phyloP scores from a whole-genome alignment of 768 basidiomycete genomes.

The Lactarius deliciosus region DNA sequence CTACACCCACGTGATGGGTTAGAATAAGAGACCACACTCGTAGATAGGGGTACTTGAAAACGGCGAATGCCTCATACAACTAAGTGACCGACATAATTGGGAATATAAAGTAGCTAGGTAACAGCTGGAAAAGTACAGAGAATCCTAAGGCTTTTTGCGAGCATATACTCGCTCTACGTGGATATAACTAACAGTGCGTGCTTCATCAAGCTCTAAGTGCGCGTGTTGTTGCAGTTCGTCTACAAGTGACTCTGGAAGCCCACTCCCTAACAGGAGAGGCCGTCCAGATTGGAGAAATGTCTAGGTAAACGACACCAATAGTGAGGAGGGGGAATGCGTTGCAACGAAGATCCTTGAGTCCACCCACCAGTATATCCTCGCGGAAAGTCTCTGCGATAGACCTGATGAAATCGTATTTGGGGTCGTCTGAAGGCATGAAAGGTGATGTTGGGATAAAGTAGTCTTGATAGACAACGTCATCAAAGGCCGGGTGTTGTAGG shows the following conservation, averaged over 20 bases:
- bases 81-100: neutral
- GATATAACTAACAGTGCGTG: conserved; percentile 49
- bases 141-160: conserved; percentile 41
- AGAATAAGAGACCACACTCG: neutral
- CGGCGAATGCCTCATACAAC: conserved; percentile 15
- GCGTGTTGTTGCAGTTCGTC: conserved; percentile 54
- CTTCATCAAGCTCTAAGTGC: conserved; percentile 50
- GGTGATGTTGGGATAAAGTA: conserved; percentile 65
- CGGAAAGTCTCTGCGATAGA: conserved; percentile 40
- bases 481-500: conserved; percentile 51
- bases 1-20: neutral
- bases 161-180: conserved; percentile 63
- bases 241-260: conserved; percentile 53
- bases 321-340: conserved; percentile 8
- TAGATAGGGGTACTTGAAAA: neutral
- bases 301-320: conserved; percentile 38
- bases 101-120: conserved; percentile 8
- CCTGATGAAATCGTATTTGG: conserved; percentile 32
- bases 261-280: conserved; percentile 66
- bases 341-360: neutral
- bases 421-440: conserved; percentile 39
- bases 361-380: conserved; percentile 56
- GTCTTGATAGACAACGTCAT: conserved; percentile 55
- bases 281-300: conserved; percentile 63
- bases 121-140: neutral